Percentiles rank a stretch among this genome's conserved stretches.
Evolutionary conservation across 2,329 filamentous ascomycete genomes (phyloP).

Genomic region (Gnomoniopsis sp.): DNA sequence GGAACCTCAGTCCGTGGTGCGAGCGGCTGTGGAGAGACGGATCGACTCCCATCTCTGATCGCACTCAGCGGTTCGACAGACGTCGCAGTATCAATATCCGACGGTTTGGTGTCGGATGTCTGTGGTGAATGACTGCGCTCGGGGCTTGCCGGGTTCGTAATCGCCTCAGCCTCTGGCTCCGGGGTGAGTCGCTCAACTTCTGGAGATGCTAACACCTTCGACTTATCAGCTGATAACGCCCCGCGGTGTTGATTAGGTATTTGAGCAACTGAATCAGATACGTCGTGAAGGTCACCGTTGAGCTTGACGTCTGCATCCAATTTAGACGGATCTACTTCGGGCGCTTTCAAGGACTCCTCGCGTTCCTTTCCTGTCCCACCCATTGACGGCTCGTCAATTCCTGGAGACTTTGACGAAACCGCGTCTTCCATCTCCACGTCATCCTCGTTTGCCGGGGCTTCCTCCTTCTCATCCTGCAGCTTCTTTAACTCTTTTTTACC

Average conservation of each 20-base stretch:
- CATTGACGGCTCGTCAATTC: not conserved
- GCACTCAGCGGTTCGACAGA: constrained; percentile 33
- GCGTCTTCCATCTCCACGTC: constrained; percentile 19
- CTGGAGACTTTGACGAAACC: not conserved
- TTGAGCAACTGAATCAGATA: not conserved
- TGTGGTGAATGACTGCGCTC: constrained; percentile 45
- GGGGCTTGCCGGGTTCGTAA: constrained; percentile 41
- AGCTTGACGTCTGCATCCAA: constrained; percentile 17
- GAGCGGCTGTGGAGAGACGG: constrained; percentile 29
- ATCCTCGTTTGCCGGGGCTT: constrained; percentile 22
- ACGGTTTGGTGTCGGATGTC: constrained; percentile 49
- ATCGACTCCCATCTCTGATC: constrained; percentile 30
- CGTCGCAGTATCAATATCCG: constrained; percentile 43
- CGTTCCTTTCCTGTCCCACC: not conserved
- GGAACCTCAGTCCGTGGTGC: constrained; percentile 69
- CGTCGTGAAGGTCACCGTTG: not conserved
- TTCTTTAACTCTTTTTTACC: constrained; percentile 55
- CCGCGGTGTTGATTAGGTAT: not conserved
- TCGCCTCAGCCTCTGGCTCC: constrained; percentile 41
- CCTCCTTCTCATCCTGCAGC: constrained; percentile 40
- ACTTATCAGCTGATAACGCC: constrained; percentile 23
- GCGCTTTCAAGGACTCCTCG: not conserved
- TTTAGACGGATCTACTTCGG: not conserved
- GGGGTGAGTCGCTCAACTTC: constrained; percentile 33
- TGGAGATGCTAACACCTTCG: constrained; percentile 22